A percentile compares a stretch with the other conserved stretches of the same genome.
These are phyloP conservation scores for Rhazya stricta DNA, from an alignment of 257 asterid genomes.

Conservation along the genomic window DNA sequence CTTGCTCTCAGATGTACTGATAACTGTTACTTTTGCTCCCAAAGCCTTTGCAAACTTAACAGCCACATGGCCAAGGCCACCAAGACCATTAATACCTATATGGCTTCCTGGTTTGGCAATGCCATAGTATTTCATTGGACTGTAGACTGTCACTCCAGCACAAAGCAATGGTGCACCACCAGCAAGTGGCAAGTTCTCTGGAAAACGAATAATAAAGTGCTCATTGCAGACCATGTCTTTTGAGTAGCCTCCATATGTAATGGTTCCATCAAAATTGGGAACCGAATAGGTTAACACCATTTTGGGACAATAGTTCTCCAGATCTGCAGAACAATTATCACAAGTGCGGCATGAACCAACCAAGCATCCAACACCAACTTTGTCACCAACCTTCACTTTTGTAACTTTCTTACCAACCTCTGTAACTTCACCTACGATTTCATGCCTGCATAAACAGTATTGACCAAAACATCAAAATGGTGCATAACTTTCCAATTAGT, in stretches of 20 bases:
- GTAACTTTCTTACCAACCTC: conserved; percentile 39
- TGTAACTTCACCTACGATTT: conserved; percentile 36
- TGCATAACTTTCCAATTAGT: too few relatives aligned
- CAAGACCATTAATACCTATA: background rate
- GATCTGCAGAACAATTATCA: conserved; percentile 20
- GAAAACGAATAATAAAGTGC: background rate
- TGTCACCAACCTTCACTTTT: conserved; percentile 38
- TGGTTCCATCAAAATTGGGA: conserved; percentile 30
- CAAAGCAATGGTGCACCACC: background rate
- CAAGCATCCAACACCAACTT: conserved; percentile 39
- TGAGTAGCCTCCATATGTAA: conserved; percentile 45
- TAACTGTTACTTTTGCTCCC: conserved; percentile 11
- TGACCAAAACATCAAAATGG: too few relatives aligned
- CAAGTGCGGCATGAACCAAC: conserved; percentile 40
- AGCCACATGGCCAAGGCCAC: background rate
- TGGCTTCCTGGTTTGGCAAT: background rate
- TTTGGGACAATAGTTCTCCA: conserved; percentile 33
- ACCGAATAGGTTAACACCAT: conserved; percentile 11
- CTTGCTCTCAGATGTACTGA: conserved; percentile 35
- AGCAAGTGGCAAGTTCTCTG: background rate
- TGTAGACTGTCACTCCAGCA: background rate
- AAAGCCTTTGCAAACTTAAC: background rate
- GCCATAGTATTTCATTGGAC: background rate
- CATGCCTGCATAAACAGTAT: conserved; percentile 25
- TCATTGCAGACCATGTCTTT: background rate